Evolutionary conservation across 2,329 filamentous ascomycete genomes (phyloP).

Genomic region (Pseudocercospora cruenta): DNA sequence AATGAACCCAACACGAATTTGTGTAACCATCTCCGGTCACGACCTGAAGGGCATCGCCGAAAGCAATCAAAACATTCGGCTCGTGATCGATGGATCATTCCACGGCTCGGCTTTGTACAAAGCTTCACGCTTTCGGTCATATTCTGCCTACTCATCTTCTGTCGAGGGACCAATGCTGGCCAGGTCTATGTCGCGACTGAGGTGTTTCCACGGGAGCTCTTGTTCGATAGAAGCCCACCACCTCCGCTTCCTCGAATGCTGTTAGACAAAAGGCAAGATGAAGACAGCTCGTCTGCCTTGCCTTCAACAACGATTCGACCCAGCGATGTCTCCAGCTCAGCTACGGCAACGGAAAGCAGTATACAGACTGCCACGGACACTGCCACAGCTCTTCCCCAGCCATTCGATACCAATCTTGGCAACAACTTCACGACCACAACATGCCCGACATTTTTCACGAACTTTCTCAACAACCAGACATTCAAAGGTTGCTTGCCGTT

Average conservation of each 20-base stretch:
- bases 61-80: conserved; percentile 17
- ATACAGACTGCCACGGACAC: conserved; percentile 29
- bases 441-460: conserved; percentile 70
- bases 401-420: conserved; percentile 54
- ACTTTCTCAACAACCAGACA: conserved; percentile 66
- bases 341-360: conserved; percentile 24
- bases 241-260: conserved; percentile 30
- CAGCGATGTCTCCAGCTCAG: conserved; percentile 19
- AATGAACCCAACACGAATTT: conserved; percentile 28
- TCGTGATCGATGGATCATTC: conserved; percentile 10
- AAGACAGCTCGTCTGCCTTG: conserved; percentile 21
- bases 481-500: conserved; percentile 79
- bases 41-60: conserved; percentile 18
- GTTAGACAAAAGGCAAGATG: conserved; percentile 30
- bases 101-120: not conserved
- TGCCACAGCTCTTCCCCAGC: conserved; percentile 41
- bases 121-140: conserved; percentile 23
- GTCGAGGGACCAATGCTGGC: conserved; percentile 27
- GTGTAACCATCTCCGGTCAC: conserved; percentile 28
- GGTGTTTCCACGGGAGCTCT: conserved; percentile 25
- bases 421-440: conserved; percentile 56
- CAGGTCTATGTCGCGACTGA: conserved; percentile 23
- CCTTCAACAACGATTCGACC: conserved; percentile 22
- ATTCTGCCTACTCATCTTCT: conserved; percentile 30
- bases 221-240: conserved; percentile 35